These are phyloP conservation scores for Cyclotella sp. DNA, from an alignment of 108 stramenopile genomes.

Conservation along the genomic window DNA sequence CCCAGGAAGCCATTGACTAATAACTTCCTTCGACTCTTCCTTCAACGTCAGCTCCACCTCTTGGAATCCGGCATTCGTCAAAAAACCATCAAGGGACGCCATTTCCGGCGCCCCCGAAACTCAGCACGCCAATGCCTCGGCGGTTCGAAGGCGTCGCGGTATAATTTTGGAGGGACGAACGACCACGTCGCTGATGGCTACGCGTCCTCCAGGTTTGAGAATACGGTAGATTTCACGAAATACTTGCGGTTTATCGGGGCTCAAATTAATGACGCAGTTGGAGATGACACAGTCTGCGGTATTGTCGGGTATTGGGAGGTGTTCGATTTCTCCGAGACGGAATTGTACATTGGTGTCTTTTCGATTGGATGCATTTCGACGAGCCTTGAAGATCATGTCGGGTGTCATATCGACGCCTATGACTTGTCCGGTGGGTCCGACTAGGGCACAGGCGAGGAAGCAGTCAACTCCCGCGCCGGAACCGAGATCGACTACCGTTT, in stretches of 20 bases:
- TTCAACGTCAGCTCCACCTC: constrained; percentile 53
- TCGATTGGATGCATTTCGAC: constrained; percentile 41
- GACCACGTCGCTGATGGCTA: constrained; percentile 78
- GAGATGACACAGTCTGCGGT: constrained; percentile 83
- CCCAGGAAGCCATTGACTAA: constrained; percentile 64
- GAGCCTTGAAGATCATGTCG: constrained; percentile 58
- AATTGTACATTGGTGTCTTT: constrained; percentile 66
- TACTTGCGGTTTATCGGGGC: constrained; percentile 81
- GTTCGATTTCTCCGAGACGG: constrained; percentile 90
- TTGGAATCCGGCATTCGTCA: constrained; percentile 53
- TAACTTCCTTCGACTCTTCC: constrained; percentile 58
- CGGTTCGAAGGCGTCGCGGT: constrained; percentile 47
- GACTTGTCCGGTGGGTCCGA: constrained; percentile 59
- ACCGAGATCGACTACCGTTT: constrained; percentile 5
- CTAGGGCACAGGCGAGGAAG: constrained; percentile 50
- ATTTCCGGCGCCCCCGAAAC: constrained; percentile 60
- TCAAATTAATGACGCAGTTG: constrained; percentile 92
- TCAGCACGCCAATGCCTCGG: constrained; percentile 70
- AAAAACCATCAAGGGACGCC: constrained; percentile 46
- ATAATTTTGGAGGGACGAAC: constrained; percentile 38
- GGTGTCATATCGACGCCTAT: constrained; percentile 87
- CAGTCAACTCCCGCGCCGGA: constrained; percentile 16
- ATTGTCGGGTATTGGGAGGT: constrained; percentile 76
- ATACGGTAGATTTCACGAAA: constrained; percentile 81
- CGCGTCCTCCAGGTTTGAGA: constrained; percentile 84